These are phyloP conservation scores for Scleroderma citrinum DNA, from an alignment of 768 basidiomycete species.

Conservation along the genomic window DNA sequence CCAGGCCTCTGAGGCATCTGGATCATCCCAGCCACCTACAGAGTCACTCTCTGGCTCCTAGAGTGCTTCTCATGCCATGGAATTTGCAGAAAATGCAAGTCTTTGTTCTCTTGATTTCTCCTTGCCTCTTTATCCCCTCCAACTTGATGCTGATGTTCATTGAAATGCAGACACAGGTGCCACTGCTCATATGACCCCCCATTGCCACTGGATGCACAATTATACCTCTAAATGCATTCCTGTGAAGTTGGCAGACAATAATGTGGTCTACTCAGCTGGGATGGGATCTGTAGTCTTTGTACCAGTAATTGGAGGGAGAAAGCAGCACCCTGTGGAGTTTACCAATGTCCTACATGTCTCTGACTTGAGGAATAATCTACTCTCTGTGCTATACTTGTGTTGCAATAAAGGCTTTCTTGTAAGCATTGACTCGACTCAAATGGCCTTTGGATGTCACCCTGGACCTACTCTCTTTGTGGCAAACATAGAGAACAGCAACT, in stretches of 20 bases:
- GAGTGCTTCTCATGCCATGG: neutral
- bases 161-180: slow-evolving; percentile 30
- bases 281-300: no score
- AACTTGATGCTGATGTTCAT: slow-evolving; percentile 4
- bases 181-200: slow-evolving; percentile 30
- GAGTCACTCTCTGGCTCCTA: neutral
- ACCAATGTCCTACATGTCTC: slow-evolving; percentile 17
- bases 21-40: neutral
- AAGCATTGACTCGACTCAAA: neutral
- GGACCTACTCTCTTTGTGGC: slow-evolving; percentile 8
- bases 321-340: slow-evolving; percentile 8
- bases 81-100: slow-evolving; percentile 7
- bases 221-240: neutral
- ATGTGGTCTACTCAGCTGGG: no score
- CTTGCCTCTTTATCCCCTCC: neutral
- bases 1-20: neutral
- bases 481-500: slow-evolving; percentile 2
- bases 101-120: slow-evolving; percentile 1
- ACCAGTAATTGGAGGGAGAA: no score
- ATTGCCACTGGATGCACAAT: slow-evolving; percentile 5
- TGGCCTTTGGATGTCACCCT: neutral
- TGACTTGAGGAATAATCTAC: slow-evolving; percentile 11
- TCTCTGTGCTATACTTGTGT: slow-evolving; percentile 13
- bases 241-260: slow-evolving; percentile 4
- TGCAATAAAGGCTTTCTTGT: slow-evolving; percentile 2